phyloP scores from a whole-genome alignment of 2,329 filamentous ascomycete species.

The Ophiostoma pallidulum region DNA sequence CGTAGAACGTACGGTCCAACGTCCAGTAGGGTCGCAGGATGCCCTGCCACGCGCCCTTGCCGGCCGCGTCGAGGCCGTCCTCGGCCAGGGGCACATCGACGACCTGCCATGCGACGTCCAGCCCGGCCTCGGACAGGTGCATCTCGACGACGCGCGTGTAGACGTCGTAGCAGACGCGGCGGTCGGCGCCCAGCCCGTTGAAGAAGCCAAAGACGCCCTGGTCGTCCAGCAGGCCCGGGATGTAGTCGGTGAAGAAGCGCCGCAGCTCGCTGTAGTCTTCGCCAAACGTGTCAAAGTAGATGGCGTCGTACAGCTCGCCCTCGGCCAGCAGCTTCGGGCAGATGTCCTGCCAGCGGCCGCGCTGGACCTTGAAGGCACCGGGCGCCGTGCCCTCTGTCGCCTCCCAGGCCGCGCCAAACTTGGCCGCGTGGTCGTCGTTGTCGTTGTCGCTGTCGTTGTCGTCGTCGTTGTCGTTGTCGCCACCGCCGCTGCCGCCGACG shows the following conservation, averaged over 20 bases:
- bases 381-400: conserved; percentile 34
- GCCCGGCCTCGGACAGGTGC: conserved; percentile 78
- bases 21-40: conserved; percentile 87
- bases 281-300: conserved; percentile 97
- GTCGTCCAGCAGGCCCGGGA: conserved; percentile 67
- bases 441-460: conserved; percentile 25
- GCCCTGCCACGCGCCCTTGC: conserved; percentile 74
- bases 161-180: conserved; percentile 90
- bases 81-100: conserved; percentile 65
- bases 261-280: conserved; percentile 83
- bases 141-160: conserved; percentile 88
- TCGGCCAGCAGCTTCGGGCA: conserved; percentile 57
- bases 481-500: conserved; percentile 32
- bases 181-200: conserved; percentile 84
- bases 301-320: conserved; percentile 68
- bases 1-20: conserved; percentile 58
- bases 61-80: conserved; percentile 51
- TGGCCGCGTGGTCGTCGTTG: conserved; percentile 24
- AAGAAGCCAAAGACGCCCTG: conserved; percentile 76
- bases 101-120: conserved; percentile 81
- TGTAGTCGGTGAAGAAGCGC: conserved; percentile 78
- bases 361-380: conserved; percentile 63
- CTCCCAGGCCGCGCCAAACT: conserved; percentile 48
- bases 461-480: conserved; percentile 44
- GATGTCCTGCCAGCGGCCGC: conserved; percentile 74